phyloP scores from a whole-genome alignment of 495 filamentous ascomycete species.

The Hypoxylon intermedium region DNA sequence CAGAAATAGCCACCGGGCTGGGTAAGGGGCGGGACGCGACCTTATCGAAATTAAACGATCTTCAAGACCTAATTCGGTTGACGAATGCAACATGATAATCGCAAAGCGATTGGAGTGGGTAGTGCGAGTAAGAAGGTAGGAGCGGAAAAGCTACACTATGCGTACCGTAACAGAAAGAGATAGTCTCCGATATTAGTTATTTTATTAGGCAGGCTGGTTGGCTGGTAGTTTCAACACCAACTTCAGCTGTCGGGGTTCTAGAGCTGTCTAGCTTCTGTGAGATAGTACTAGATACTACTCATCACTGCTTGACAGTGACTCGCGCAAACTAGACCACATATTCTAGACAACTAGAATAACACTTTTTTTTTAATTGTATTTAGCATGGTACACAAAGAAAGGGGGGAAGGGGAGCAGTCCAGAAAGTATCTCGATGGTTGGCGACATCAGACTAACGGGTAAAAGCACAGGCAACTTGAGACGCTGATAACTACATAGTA shows the following conservation, averaged over 20 bases:
- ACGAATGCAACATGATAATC: conserved; percentile 38
- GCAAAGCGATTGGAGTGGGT: conserved; percentile 21
- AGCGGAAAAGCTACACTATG: too few relatives aligned
- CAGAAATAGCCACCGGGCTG: conserved; percentile 31
- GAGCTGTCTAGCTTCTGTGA: conserved; percentile 26
- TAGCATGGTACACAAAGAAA: not conserved
- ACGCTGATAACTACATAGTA: too few relatives aligned
- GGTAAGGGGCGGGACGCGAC: conserved; percentile 34
- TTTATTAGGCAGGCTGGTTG: conserved; percentile 30
- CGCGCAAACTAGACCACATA: conserved; percentile 1
- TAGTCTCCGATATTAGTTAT: conserved; percentile 39
- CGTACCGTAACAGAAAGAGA: too few relatives aligned
- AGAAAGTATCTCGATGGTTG: not conserved
- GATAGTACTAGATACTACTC: conserved; percentile 2
- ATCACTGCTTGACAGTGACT: conserved; percentile 24
- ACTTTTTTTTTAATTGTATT: too few relatives aligned
- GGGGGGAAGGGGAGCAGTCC: too few relatives aligned
- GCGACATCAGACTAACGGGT: conserved; percentile 7
- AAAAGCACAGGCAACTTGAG: conserved; percentile 5
- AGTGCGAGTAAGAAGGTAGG: conserved; percentile 9
- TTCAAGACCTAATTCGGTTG: conserved; percentile 35
- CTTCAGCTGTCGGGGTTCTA: conserved; percentile 35
- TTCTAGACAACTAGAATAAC: too few relatives aligned
- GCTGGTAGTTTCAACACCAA: conserved; percentile 28
- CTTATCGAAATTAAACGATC: conserved; percentile 44